Evolutionary conservation across 164 flowering plant species (phyloP), one percentile per base, ranked within the genome.

Genomic region (Berberis vulgaris): DNA sequence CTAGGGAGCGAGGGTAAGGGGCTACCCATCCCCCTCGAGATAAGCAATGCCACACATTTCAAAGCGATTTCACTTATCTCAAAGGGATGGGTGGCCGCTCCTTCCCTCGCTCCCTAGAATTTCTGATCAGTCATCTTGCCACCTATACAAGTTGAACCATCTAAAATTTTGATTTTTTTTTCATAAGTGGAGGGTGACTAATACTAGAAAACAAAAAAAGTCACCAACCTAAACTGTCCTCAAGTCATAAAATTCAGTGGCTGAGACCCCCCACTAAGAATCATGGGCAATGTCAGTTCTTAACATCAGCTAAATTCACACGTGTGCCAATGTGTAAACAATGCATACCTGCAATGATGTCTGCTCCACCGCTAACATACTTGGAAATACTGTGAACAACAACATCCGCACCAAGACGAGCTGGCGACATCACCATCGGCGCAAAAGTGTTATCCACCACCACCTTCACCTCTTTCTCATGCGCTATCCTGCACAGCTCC

Each of bases 371-470:
- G 74, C 98, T 88, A 54, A 88, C 77, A 69, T 76, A 93, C 79
- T 93, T 93, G 54, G 97, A 82, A 41, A 90, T 82, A 58, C 97
- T 90, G 66, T 93, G 97, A 0, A 93, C 79, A 2, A 93, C 97
- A 3, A 90, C 96, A 61, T 93, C 98, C 2, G 98, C 98, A 0
- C 98, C 96, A 13, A 85, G 86, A 60, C 83, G 60, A 5, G 88
- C 96, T 60, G 98, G 96, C 0, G 98, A 90, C 46, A 93, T 42
- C 43, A 90, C 86, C 95, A 94, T 82, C 2, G 98, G 96, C 8
- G 98, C 79, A 58, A 90, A 93, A 1, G 97, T 93, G 72, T 93
- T 93, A 65, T 91, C 98, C 39, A 84, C 98, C 41, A 93, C 94
- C 63, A 83, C 92, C 62, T 50, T 77, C 45, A 84, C 87, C 6